Conservation (phyloP, 2,329 filamentous ascomycete genomes). For the Alternaria infectoria region DNA sequence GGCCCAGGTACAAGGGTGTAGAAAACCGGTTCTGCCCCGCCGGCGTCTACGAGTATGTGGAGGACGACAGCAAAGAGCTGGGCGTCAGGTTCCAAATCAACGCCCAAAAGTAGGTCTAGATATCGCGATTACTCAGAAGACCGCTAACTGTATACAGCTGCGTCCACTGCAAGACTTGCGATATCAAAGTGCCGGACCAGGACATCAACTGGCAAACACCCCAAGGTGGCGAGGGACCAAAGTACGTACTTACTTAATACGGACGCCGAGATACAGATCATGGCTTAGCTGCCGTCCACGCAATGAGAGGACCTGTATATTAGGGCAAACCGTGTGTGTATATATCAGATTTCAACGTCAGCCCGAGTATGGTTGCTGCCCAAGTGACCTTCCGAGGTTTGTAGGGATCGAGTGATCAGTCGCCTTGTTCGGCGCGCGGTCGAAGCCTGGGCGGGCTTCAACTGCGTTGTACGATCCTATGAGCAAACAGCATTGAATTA, state of each 20-base stretch:
- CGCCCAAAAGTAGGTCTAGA: constrained; percentile 81
- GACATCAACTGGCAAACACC: constrained; percentile 94
- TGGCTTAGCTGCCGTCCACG: neutral
- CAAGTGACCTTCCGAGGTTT: constrained; percentile 5
- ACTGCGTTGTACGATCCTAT: neutral
- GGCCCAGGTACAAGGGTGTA: constrained; percentile 85
- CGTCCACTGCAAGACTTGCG: constrained; percentile 99
- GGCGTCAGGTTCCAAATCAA: constrained; percentile 98
- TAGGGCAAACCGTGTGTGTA: constrained; percentile 8
- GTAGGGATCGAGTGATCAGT: neutral
- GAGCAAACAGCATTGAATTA: neutral
- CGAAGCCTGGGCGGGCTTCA: neutral
- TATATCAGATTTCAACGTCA: constrained; percentile 8
- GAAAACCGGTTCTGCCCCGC: constrained; percentile 98
- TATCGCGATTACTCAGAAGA: neutral
- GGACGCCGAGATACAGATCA: neutral
- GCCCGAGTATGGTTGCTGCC: constrained; percentile 17
- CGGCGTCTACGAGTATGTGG: constrained; percentile 96
- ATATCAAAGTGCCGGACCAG: constrained; percentile 96
- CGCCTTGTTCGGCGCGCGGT: neutral
- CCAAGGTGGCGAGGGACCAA: constrained; percentile 81
- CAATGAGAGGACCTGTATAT: constrained; percentile 8
- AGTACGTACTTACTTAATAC: constrained; percentile 65
- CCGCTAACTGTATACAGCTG: constrained; percentile 66
- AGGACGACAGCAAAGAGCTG: constrained; percentile 83